A percentile compares a stretch with the other conserved stretches of the same genome.
phyloP scores from a whole-genome alignment of 192 early-diverging fungal species.

The Coemansia nantahalensis region DNA sequence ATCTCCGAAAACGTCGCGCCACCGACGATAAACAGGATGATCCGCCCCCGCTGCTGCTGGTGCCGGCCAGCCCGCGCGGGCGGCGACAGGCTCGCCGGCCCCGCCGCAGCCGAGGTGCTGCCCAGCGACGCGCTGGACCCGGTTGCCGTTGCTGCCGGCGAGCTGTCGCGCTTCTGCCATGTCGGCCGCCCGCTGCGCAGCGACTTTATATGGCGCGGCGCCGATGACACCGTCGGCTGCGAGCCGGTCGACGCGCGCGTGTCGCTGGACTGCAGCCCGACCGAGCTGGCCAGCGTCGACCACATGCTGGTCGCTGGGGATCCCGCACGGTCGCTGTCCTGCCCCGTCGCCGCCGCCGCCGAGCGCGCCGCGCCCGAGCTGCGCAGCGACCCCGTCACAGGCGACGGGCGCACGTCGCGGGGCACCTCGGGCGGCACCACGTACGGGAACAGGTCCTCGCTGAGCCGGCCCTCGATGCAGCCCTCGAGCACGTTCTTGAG shows the following conservation, averaged over 20 bases:
- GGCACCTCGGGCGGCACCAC: constrained; percentile 51
- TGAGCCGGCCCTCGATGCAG: constrained; percentile 41
- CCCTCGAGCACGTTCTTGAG: constrained; percentile 46
- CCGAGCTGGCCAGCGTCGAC: constrained; percentile 42
- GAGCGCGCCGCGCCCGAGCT: constrained; percentile 20
- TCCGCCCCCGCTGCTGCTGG: constrained; percentile 21
- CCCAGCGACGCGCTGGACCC: constrained; percentile 8
- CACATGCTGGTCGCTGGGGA: constrained; percentile 51
- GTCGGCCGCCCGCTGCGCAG: constrained; percentile 45
- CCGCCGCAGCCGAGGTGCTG: constrained; percentile 5
- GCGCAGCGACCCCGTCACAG: constrained; percentile 16
- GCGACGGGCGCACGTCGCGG: constrained; percentile 14
- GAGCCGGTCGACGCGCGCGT: constrained; percentile 24
- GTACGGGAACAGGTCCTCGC: constrained; percentile 53
- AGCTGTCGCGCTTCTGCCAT: constrained; percentile 55
- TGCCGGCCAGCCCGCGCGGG: too few relatives aligned
- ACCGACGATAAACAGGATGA: constrained; percentile 52
- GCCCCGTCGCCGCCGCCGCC: constrained; percentile 9
- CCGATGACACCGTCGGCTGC: constrained; percentile 10
- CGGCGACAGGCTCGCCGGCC: background rate
- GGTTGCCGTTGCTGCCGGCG: constrained; percentile 22
- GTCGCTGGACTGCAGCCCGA: constrained; percentile 28
- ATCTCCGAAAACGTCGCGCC: constrained; percentile 50
- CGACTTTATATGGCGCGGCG: constrained; percentile 41
- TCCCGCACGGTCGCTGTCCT: constrained; percentile 19